These are phyloP conservation scores for Takakia lepidozioides DNA, from an alignment of 225 moss, liverwort and hornwort species.

Conservation along the genomic window DNA sequence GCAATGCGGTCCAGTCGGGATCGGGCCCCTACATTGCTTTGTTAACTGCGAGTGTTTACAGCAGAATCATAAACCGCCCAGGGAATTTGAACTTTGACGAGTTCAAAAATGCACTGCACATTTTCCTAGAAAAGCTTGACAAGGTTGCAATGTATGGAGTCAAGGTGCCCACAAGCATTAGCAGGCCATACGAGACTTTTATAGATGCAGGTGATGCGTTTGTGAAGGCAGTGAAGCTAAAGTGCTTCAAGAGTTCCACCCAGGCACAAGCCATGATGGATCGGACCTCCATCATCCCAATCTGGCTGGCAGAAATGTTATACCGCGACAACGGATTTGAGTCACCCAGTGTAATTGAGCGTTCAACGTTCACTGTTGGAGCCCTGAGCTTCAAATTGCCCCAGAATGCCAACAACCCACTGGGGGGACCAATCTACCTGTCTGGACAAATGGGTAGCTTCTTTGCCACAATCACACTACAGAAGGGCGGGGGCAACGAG, in stretches of 20 bases:
- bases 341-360: conserved; percentile 13
- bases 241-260: conserved; percentile 20
- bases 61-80: conserved; percentile 18
- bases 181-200: conserved; percentile 18
- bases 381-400: conserved; percentile 31
- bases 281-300: conserved; percentile 22
- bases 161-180: conserved; percentile 20
- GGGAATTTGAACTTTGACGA: conserved; percentile 19
- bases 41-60: conserved; percentile 16
- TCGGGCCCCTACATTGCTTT: conserved; percentile 38
- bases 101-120: conserved; percentile 14
- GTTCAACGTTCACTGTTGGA: conserved; percentile 18
- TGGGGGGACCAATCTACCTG: conserved; percentile 12
- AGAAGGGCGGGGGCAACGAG: conserved; percentile 17
- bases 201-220: conserved; percentile 33
- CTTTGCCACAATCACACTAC: conserved; percentile 11
- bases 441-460: conserved; percentile 37
- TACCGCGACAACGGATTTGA: conserved; percentile 26
- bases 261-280: conserved; percentile 18
- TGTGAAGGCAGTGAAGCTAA: conserved; percentile 26
- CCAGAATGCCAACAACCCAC: conserved; percentile 11
- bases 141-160: conserved; percentile 32
- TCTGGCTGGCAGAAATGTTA: conserved; percentile 33
- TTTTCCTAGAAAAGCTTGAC: conserved; percentile 28
- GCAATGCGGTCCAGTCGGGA: conserved; percentile 27